A percentile compares a stretch with the other conserved stretches of the same genome.
Conservation (phyloP, 2,329 filamentous ascomycete genomes). For the Ceratocystiopsis sp. region DNA sequence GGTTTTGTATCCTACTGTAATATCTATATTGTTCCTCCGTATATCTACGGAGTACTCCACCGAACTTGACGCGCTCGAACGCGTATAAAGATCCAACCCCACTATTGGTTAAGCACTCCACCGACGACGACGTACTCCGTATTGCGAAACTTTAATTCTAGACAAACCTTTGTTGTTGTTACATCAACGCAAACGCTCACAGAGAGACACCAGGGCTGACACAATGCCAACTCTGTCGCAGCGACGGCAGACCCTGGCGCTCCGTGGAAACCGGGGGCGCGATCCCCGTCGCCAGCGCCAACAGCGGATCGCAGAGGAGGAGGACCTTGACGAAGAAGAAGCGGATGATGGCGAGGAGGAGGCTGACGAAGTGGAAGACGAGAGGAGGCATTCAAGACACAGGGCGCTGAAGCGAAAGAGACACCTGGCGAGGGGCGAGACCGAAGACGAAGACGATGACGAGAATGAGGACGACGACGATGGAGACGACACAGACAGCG, state of each 20-base stretch:
- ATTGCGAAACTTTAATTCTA: no score
- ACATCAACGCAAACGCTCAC: no score
- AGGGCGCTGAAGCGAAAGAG: background rate
- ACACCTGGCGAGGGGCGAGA: background rate
- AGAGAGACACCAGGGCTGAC: background rate
- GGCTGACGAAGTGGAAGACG: background rate
- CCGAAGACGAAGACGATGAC: background rate
- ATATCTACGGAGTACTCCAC: background rate
- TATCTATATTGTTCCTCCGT: background rate
- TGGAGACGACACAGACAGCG: background rate
- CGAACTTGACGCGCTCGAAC: background rate
- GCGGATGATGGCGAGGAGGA: background rate
- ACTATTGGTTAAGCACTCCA: no score
- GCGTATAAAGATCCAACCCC: no score
- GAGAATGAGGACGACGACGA: conserved; percentile 1
- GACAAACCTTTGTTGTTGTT: background rate
- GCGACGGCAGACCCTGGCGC: background rate
- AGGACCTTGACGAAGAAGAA: conserved; percentile 2
- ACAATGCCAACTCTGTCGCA: conserved; percentile 5
- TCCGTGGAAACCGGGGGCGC: no score
- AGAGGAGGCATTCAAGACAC: background rate
- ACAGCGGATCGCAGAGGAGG: conserved; percentile 2
- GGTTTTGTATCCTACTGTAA: background rate
- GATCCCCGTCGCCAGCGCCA: conserved; percentile 1
- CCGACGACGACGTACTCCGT: no score